A percentile compares a stretch with the other conserved stretches of the same genome.
phyloP scores from a whole-genome alignment of 345 rosid species.

The Eucalyptus polybractea region DNA sequence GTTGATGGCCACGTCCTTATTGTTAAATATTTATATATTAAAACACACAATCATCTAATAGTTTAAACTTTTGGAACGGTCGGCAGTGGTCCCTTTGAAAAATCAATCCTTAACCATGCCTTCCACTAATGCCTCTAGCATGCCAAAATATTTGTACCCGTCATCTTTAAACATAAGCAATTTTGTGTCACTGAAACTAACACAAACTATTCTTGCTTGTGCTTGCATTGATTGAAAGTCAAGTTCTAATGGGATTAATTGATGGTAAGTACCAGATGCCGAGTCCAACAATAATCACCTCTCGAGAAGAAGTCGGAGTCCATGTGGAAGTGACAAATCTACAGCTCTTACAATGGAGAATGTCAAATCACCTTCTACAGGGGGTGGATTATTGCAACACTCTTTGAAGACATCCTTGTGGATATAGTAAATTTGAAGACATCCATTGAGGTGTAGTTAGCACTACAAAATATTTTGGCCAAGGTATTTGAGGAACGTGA shows the following conservation, averaged over 20 bases:
- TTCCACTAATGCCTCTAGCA: neutral
- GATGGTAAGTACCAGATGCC: neutral
- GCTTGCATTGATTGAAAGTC: neutral
- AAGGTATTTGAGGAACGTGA: neutral
- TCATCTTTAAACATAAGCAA: neutral
- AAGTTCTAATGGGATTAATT: neutral
- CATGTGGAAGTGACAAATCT: neutral
- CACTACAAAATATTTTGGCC: neutral
- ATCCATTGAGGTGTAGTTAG: neutral
- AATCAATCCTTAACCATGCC: neutral
- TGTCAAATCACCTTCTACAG: neutral
- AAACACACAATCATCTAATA: neutral
- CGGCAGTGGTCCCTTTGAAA: fast-evolving
- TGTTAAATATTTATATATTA: neutral
- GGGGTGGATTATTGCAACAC: neutral
- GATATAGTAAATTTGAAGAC: neutral
- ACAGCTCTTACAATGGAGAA: neutral
- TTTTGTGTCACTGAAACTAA: neutral
- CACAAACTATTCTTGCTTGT: neutral
- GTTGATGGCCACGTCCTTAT: neutral
- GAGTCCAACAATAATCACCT: neutral
- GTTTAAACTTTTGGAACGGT: fast-evolving
- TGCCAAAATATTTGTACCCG: fast-evolving
- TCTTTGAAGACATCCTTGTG: neutral
- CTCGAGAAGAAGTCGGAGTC: neutral